A percentile compares a stretch with the other conserved stretches of the same genome.
Conservation (phyloP, 768 basidiomycete genomes). For the Cystobasidium onofrii region DNA sequence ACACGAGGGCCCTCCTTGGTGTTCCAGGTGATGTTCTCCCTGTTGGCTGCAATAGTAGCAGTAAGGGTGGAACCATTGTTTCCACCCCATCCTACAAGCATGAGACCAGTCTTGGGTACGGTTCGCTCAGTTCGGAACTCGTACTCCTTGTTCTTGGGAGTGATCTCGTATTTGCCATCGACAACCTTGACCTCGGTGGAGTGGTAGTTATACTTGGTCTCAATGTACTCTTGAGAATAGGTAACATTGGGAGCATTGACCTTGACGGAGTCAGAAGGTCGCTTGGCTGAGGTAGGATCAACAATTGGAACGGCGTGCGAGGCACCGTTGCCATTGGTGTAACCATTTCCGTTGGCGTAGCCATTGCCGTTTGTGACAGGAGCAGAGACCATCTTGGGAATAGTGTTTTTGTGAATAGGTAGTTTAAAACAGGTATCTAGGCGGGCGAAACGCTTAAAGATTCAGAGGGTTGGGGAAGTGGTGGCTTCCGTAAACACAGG, state of each 20-base stretch:
- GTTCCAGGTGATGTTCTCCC: slow-evolving; percentile 85
- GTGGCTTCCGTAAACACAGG: slow-evolving; percentile 22
- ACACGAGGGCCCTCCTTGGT: slow-evolving; percentile 85
- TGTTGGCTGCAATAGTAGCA: slow-evolving; percentile 92
- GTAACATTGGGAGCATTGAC: slow-evolving; percentile 72
- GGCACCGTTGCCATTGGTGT: slow-evolving; percentile 24
- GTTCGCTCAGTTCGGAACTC: slow-evolving; percentile 84
- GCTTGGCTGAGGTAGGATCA: slow-evolving; percentile 78
- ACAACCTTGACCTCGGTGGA: slow-evolving; percentile 54
- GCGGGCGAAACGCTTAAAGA: neutral
- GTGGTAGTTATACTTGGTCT: slow-evolving; percentile 70
- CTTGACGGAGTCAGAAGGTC: slow-evolving; percentile 59
- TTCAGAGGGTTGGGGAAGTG: slow-evolving; percentile 27
- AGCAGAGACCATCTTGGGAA: slow-evolving; percentile 16
- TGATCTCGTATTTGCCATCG: slow-evolving; percentile 63
- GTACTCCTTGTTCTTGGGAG: slow-evolving; percentile 67
- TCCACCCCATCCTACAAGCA: slow-evolving; percentile 94
- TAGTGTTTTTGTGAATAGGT: neutral
- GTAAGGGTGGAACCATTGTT: slow-evolving; percentile 94
- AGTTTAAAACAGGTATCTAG: slow-evolving; percentile 9
- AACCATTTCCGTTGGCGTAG: neutral
- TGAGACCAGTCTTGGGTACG: slow-evolving; percentile 83
- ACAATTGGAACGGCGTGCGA: slow-evolving; percentile 46
- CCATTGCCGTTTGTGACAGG: neutral
- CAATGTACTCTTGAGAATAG: slow-evolving; percentile 76